Conservation (phyloP, 768 basidiomycete genomes). For the Panaeolus papilionaceus region DNA sequence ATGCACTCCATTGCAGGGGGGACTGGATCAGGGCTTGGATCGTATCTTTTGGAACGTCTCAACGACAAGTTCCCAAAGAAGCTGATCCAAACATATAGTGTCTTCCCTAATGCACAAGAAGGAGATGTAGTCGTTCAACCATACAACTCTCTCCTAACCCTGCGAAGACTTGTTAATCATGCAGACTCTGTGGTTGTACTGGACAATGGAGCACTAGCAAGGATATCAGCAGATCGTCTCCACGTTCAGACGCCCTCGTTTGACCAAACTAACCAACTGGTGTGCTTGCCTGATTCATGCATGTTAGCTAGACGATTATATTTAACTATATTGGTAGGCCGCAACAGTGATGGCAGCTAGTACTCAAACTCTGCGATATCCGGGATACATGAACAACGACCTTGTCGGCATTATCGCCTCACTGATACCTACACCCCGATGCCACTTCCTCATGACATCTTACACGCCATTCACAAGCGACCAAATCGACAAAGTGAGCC, state of each 20-base stretch:
- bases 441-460: constrained; percentile 98
- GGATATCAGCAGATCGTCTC: constrained; percentile 92
- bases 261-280: constrained; percentile 92
- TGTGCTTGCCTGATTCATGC: constrained; percentile 38
- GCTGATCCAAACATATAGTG: constrained; percentile 98
- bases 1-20: constrained; percentile 99
- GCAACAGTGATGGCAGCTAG: constrained; percentile 98
- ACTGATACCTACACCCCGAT: constrained; percentile 95
- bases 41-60: constrained; percentile 94
- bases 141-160: constrained; percentile 93
- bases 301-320: neutral
- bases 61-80: constrained; percentile 99
- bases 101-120: constrained; percentile 94
- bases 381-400: constrained; percentile 99
- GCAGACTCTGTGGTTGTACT: constrained; percentile 98
- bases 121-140: constrained; percentile 98
- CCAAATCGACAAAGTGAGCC: constrained; percentile 88
- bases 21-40: constrained; percentile 97
- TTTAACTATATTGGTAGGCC: constrained; percentile 55
- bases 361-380: constrained; percentile 95
- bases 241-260: constrained; percentile 89
- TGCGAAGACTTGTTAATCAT: constrained; percentile 93
- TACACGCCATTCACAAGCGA: constrained; percentile 99
- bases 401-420: constrained; percentile 96
- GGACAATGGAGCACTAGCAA: constrained; percentile 92